Evolutionary conservation across 352 stramenopile genomes (phyloP).

Genomic region (Pilasporangium apinafurcum): DNA sequence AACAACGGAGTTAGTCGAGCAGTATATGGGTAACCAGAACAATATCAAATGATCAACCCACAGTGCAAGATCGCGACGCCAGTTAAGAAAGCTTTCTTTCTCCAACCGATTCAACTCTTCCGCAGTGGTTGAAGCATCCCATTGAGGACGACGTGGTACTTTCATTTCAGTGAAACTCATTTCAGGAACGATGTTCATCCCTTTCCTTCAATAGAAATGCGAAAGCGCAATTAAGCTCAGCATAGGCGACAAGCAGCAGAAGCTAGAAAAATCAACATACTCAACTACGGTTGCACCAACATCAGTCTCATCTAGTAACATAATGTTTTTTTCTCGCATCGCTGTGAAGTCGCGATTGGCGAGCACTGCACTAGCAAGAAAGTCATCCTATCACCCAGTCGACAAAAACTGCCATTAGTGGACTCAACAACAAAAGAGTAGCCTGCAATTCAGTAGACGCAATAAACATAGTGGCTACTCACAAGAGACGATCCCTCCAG

Average conservation of each 20-base stretch:
- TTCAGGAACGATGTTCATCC: constrained; percentile 50
- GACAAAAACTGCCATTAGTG: not conserved
- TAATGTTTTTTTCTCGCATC: constrained; percentile 85
- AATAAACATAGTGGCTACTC: constrained; percentile 2
- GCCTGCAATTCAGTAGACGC: not conserved
- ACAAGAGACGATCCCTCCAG: constrained; percentile 82
- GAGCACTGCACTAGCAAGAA: constrained; percentile 88
- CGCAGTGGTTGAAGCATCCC: constrained; percentile 92
- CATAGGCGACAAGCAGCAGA: not conserved
- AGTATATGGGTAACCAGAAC: not conserved
- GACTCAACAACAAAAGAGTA: too few relatives aligned
- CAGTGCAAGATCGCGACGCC: constrained; percentile 94
- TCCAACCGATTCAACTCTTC: constrained; percentile 95
- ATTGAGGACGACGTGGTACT: constrained; percentile 94
- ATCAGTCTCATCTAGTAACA: constrained; percentile 74
- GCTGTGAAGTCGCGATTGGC: constrained; percentile 90
- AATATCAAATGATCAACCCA: constrained; percentile 15
- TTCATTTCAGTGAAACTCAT: constrained; percentile 94
- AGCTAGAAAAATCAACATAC: constrained; percentile 20
- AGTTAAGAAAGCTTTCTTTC: constrained; percentile 97
- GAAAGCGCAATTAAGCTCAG: not conserved
- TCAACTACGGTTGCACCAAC: constrained; percentile 53
- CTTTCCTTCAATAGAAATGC: constrained; percentile 21
- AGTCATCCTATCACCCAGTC: constrained; percentile 73
- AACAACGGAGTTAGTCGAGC: too few relatives aligned